Evolutionary conservation across 2,329 filamentous ascomycete genomes (phyloP), one percentile per base, ranked within the genome.

Genomic region (Colletotrichum zoysiae): DNA sequence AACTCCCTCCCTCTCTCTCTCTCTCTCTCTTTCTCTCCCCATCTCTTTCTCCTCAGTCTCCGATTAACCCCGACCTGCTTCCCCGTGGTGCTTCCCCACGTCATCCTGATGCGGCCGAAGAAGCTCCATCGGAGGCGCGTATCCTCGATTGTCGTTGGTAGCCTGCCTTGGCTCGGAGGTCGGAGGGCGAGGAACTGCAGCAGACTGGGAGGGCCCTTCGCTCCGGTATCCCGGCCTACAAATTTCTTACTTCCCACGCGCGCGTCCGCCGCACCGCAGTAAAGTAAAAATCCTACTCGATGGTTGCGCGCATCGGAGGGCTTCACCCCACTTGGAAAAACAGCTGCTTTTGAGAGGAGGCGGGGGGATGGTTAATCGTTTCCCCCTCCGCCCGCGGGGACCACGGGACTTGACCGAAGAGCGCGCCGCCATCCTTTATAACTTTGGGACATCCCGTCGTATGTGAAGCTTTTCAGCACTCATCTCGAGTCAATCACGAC

Each of bases 71-170:
- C n/a, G 50, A n/a, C 42, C 26, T 62, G 30, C 55, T 66, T 60
- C 55, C 62, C 67, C 67, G 38, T 48, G 67, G 46, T 57, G 58
- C 60, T 51, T 51, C 59, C 65, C 59, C 70, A 71, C 59, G 65
- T 70, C 70, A 71, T 65, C 53, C 65, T 65, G 70, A 64, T 60
- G 53, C 46, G 38, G 70, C 66, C 70, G 70, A 71, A 44, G 70
- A 69, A 71, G 70, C 59, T 57, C 70, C 65, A 71, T 69, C n/a
- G 40, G 38, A 64, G 40, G 50, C n/a, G 46, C 35, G 23, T 26
- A 20, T 51, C 20, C 60, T 51, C 46, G 26, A 51, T 18, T 18
- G 33, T 51, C 35, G 60, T 51, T 40, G 48, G 60, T 51, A 16
- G 33, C n/a, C 35, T 26, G 20, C 23, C 48, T 63, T 48, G 33